Evolutionary conservation across 1,139 yeast genomes (phyloP).

Genomic region (Starmera stellimalicola): DNA sequence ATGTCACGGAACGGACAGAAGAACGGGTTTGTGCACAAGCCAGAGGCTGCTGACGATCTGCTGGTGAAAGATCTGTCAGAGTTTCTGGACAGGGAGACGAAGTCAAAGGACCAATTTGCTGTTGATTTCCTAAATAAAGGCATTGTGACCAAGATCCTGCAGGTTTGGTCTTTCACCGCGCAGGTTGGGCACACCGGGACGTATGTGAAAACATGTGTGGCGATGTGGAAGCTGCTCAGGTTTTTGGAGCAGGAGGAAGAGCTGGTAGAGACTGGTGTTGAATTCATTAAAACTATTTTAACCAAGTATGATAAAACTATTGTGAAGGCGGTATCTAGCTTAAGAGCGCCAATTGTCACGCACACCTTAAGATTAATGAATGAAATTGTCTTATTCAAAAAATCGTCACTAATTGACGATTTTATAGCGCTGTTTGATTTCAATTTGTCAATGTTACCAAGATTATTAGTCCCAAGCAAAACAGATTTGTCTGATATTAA

Average conservation of each 20-base stretch:
- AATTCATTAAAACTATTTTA: slow-evolving; percentile 43
- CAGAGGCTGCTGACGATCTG: not conserved
- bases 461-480: slow-evolving; percentile 47
- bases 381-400: slow-evolving; percentile 39
- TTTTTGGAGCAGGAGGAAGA: slow-evolving; percentile 6
- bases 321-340: slow-evolving; percentile 56
- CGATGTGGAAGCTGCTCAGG: slow-evolving; percentile 9
- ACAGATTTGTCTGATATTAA: slow-evolving; percentile 30
- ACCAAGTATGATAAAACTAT: slow-evolving; percentile 50
- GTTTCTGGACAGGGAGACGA: not conserved
- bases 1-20: not conserved
- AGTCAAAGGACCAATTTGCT: not conserved
- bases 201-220: slow-evolving; percentile 1
- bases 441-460: slow-evolving; percentile 50
- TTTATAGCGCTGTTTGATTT: slow-evolving; percentile 63
- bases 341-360: slow-evolving; percentile 50
- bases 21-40: not conserved
- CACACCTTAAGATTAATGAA: slow-evolving; percentile 50
- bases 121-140: slow-evolving; percentile 7
- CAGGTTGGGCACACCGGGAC: slow-evolving; percentile 7
- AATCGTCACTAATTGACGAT: slow-evolving; percentile 43
- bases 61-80: not conserved
- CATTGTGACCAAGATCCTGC: slow-evolving; percentile 11
- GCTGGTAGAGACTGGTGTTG: slow-evolving; percentile 23
- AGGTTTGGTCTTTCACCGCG: slow-evolving; percentile 1